Evolutionary conservation across 805 yeast genomes (phyloP), one percentile per base, ranked within the genome.

Genomic region (Zygosaccharomyces siamensis): DNA sequence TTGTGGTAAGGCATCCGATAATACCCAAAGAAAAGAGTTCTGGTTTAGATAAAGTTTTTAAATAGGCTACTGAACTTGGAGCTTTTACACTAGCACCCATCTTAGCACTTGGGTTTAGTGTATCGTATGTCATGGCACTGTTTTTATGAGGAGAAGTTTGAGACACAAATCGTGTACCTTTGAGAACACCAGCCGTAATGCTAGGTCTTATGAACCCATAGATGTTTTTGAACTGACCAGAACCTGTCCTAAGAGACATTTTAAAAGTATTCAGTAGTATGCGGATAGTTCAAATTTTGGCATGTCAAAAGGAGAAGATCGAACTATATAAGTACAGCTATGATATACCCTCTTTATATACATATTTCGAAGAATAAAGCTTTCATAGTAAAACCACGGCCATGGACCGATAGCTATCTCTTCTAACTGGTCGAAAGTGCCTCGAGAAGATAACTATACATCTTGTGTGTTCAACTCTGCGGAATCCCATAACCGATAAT

Each of bases 1-100:
- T 81, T 30, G 83, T 55, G 1, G 92, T 85, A 37, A 84, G 84
- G 37, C 80, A 50, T 5, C 93, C 93, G 54, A 86, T 85, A 49
- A 83, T 70, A 35, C 82, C 77, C 54, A 81, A 78, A 1, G 87
- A 83, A 40, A 85, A 65, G 45, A 86, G 70, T 64, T 84, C 86
- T 5, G 73, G 62, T 43, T 67, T 72, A 31, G 75, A 73, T 35
- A 84, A 69, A 4, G 80, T 75, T 50, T 77, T 79, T 48, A 84
- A 67, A 62, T 81, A 81, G 6, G 53, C 47, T 4, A 58, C 62
- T 1, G 63, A 46, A 18, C 55, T 51, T 14, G 67, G 63, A 10
- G 55, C 48, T 18, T 52, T 54, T 3, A 40, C 46, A 36, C 32
- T 58, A 21, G 43, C 58, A 8, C 38, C 33, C 48, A 39, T 39